phyloP scores from a whole-genome alignment of 2,329 filamentous ascomycete species.

The Diaporthe vaccinii region DNA sequence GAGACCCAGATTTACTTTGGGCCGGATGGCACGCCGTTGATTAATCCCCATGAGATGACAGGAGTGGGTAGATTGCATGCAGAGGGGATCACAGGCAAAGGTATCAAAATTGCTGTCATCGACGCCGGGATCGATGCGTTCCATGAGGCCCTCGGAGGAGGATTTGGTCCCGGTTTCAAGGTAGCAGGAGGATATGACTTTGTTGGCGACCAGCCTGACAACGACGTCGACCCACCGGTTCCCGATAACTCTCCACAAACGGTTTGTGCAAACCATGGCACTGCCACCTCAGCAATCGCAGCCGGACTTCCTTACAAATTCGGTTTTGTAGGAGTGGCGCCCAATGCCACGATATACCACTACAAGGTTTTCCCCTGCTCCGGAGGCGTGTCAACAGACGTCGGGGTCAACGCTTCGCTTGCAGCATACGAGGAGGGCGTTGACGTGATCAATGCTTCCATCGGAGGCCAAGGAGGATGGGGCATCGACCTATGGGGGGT shows the following conservation, averaged over 20 bases:
- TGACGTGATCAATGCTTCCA: constrained; percentile 35
- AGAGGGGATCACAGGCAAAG: constrained; percentile 14
- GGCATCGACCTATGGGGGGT: constrained; percentile 26
- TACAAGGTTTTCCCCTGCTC: constrained; percentile 34
- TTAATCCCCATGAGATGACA: constrained; percentile 10
- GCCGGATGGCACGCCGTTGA: constrained; percentile 13
- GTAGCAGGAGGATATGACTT: constrained; percentile 26
- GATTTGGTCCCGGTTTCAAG: constrained; percentile 14
- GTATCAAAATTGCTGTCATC: constrained; percentile 6
- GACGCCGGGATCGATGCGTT: constrained; percentile 7
- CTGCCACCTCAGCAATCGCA: constrained; percentile 26
- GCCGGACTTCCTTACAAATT: constrained; percentile 31
- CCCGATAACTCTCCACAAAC: constrained; percentile 24
- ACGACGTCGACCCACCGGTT: constrained; percentile 8
- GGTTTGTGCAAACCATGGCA: constrained; percentile 28
- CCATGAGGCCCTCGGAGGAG: constrained; percentile 7
- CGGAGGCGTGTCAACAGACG: constrained; percentile 14
- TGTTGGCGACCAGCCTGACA: constrained; percentile 26
- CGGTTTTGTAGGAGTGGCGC: constrained; percentile 21
- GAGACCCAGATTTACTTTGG: constrained; percentile 16
- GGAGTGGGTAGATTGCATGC: constrained; percentile 13
- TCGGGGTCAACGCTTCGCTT: constrained; percentile 30
- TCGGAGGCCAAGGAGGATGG: constrained; percentile 29
- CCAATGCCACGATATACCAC: constrained; percentile 19
- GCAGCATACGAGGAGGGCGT: constrained; percentile 29